Base-by-base conservation (phyloP, 768 basidiomycete species). In the Lentinula lateritia region DNA sequence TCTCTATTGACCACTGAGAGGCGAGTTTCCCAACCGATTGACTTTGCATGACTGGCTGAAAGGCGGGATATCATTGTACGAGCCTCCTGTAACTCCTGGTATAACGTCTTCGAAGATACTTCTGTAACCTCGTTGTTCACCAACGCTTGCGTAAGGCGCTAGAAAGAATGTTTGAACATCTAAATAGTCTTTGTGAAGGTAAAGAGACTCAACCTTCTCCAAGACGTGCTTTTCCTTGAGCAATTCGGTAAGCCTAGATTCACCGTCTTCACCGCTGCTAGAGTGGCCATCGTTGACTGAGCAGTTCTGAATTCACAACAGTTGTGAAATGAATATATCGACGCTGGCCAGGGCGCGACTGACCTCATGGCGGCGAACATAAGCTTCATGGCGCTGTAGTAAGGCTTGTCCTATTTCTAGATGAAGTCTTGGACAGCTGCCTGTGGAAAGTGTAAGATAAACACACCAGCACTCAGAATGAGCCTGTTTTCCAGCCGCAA, bases 361-460 rank as follows among this genome's bases (percentile, higher is more conserved):
- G 65, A 84, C 86, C 82, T 90, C 86, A 60, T 86, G 83, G 67
- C 81, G 81, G 52, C 87, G 84, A 34, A 93, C 85, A 72, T 92
- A 92, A 3, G 89, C 90, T 74, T 95, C 94, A 70, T 95, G 93
- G 62, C 88, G 79, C 68, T 90, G 86, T 52, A 97, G 73, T 52
- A 97, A 74, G 4, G 95, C 94, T 72, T 94, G 92, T 12, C 94
- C 94, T 34, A 96, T 88, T 80, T 95, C 93, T 93, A 65, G 32
- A 43, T n/a, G 28, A 23, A 50, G 6, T 15, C 16, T 55, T 20
- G 38, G 36, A n/a, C 32, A 35, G 38, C 6, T 38, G 12, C 16
- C 20, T 39, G n/a, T 16, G 9, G n/a, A 34, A 52, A 13, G 28
- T 54, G 62, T 50, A 41, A 23, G 18, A 38, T 61, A 54, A 32